Conservation (phyloP, 192 early-diverging fungal species). For the Borealophlyctis nickersoniae region DNA sequence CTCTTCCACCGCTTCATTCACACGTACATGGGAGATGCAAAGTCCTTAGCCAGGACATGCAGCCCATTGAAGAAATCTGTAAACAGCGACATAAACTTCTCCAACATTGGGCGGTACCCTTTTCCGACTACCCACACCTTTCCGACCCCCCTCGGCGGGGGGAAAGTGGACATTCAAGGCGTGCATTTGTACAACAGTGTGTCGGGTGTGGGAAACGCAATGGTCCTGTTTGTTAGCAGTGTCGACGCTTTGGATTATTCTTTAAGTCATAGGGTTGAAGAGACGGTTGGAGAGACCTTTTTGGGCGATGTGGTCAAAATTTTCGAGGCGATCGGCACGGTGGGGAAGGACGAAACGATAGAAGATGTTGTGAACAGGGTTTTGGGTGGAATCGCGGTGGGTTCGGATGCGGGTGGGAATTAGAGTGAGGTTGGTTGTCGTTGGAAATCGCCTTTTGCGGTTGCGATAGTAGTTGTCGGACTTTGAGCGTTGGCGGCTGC, state of each 20-base stretch:
- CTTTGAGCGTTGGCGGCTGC: no score
- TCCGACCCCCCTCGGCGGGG: neutral
- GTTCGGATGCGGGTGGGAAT: no score
- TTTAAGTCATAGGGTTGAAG: neutral
- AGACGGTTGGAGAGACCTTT: neutral
- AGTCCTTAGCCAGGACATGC: neutral
- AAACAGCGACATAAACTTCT: constrained; percentile 7
- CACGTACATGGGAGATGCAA: neutral
- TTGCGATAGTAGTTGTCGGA: no score
- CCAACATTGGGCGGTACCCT: neutral
- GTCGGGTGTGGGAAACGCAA: neutral
- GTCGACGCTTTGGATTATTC: neutral
- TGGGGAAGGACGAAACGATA: constrained; percentile 6
- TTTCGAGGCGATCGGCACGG: constrained; percentile 3
- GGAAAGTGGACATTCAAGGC: constrained; percentile 3
- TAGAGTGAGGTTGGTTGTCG: no score
- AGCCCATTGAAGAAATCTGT: neutral
- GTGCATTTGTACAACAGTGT: constrained; percentile 2
- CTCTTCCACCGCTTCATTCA: neutral
- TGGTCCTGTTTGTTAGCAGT: neutral
- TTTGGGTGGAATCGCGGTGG: constrained; percentile 1
- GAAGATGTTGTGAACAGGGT: no score
- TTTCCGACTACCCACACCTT: constrained; percentile 10
- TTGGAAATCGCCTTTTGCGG: no score
- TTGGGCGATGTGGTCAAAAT: constrained; percentile 9